These are phyloP conservation scores for Boletus reticuloceps DNA, from an alignment of 768 basidiomycete genomes.

Conservation along the genomic window DNA sequence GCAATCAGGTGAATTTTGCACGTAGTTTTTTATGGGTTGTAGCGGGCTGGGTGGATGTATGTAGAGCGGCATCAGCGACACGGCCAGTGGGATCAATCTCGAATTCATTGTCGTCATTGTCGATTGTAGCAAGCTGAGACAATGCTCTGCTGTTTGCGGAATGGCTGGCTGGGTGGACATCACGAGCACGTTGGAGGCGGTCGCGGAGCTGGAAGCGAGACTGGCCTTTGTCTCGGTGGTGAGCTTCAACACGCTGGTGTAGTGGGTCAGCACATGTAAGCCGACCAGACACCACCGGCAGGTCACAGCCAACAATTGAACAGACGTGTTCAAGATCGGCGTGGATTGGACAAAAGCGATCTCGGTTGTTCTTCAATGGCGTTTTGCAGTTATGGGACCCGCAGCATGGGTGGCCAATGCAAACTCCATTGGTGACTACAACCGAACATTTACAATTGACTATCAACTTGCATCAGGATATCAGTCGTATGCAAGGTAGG, in stretches of 20 bases:
- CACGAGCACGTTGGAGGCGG: neutral
- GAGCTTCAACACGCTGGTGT: neutral
- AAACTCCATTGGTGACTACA: no score
- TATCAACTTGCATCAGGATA: neutral
- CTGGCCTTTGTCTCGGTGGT: neutral
- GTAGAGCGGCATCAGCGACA: no score
- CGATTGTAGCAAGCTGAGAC: neutral
- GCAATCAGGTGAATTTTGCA: neutral
- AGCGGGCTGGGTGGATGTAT: no score
- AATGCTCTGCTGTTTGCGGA: no score
- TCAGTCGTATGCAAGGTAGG: no score
- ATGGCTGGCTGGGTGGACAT: neutral
- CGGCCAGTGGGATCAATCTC: no score
- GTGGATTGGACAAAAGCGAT: neutral
- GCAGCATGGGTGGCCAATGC: neutral
- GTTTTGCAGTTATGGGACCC: neutral
- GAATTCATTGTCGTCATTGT: no score
- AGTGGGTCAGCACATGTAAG: neutral
- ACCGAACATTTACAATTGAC: neutral
- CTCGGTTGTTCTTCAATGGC: neutral
- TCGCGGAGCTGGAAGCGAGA: conserved; percentile 3
- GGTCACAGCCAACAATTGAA: neutral
- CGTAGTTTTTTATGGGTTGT: neutral
- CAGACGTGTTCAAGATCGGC: neutral
- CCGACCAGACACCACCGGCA: neutral